Evolutionary conservation across 73 alveolate species (phyloP).

Genomic region (Tetrahymena elliotti): DNA sequence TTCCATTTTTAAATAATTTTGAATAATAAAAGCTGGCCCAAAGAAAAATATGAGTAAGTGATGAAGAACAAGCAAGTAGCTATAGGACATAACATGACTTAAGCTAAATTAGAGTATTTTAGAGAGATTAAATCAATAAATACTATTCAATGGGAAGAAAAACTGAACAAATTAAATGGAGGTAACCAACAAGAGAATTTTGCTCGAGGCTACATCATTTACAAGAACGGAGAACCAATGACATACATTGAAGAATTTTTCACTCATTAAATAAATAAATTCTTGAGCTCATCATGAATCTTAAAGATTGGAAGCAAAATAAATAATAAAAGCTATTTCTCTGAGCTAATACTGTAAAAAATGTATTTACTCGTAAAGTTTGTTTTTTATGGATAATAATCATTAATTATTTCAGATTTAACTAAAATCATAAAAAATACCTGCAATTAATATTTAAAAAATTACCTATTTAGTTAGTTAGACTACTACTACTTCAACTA

Average conservation of each 20-base stretch:
- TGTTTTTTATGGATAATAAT: too few species aligned
- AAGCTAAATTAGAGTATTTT: not conserved
- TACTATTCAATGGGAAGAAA: not conserved
- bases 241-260: not conserved
- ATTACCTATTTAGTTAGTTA: too few species aligned
- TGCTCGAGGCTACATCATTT: not conserved
- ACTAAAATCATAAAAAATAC: too few species aligned
- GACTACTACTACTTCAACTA: too few species aligned
- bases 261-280: not conserved
- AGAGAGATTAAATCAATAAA: not conserved
- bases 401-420: too few species aligned
- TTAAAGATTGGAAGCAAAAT: not conserved
- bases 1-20: too few species aligned
- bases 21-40: not conserved
- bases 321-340: too few species aligned
- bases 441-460: too few species aligned
- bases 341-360: too few species aligned
- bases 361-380: too few species aligned
- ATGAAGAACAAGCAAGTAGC: not conserved
- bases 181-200: not conserved
- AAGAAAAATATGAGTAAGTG: not conserved
- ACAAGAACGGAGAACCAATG: not conserved
- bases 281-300: not conserved
- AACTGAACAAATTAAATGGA: not conserved
- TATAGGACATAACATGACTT: not conserved